Evolutionary conservation across 129 eudicot genomes (phyloP).

Genomic region (Chrysanthemum seticuspe): DNA sequence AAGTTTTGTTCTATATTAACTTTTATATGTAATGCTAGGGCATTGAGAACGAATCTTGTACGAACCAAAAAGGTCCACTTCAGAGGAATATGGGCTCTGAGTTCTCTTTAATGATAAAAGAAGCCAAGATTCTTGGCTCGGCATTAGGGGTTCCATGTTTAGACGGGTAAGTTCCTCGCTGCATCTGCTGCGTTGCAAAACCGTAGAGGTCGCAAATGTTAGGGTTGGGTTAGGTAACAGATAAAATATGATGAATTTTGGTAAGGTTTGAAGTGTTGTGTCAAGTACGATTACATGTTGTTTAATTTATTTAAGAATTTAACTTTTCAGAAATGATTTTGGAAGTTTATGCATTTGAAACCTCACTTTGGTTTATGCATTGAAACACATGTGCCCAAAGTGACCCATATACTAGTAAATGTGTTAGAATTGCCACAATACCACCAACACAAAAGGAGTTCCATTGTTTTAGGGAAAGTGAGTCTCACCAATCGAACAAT

Average conservation of each 20-base stretch:
- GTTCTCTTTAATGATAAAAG: slow-evolving; percentile 90
- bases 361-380: not conserved
- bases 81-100: slow-evolving; percentile 92
- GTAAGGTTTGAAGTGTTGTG: not conserved
- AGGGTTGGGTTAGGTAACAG: not conserved
- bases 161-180: slow-evolving; percentile 57
- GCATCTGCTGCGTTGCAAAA: too few relatives aligned
- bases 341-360: not conserved
- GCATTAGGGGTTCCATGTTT: slow-evolving; percentile 93
- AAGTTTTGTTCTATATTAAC: not conserved
- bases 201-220: not conserved
- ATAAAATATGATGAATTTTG: not conserved
- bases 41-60: slow-evolving; percentile 38
- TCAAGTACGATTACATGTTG: not conserved
- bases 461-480: too few relatives aligned
- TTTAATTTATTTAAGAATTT: not conserved
- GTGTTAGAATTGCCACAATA: too few relatives aligned
- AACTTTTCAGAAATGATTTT: not conserved
- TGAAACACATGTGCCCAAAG: not conserved
- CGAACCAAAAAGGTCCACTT: slow-evolving; percentile 47
- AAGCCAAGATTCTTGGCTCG: slow-evolving; percentile 70
- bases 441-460: too few relatives aligned
- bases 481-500: too few relatives aligned
- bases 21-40: slow-evolving; percentile 34
- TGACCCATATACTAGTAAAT: not conserved